Conservation (phyloP, 306 rosid genomes). For the Acacia melanoxylon region DNA sequence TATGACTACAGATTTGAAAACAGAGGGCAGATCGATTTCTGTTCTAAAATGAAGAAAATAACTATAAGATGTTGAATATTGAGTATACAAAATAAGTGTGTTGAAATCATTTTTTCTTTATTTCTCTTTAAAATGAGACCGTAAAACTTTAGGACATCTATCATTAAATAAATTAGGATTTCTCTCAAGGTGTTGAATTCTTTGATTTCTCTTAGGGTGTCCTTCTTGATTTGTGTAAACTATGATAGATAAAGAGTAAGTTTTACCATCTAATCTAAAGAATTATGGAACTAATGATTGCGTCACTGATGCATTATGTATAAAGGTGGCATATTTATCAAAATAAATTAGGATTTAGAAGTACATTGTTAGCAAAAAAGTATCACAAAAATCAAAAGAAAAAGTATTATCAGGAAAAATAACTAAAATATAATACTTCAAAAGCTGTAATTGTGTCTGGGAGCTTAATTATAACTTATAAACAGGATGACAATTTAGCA, state of each 20-base stretch:
- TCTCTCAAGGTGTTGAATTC: background rate
- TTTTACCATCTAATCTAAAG: background rate
- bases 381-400: slow-evolving; percentile 17
- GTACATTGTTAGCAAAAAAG: background rate
- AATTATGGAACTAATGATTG: background rate
- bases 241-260: background rate
- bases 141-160: slow-evolving; percentile 9
- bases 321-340: background rate
- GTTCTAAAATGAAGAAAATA: background rate
- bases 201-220: background rate
- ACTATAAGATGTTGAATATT: background rate
- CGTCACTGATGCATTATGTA: background rate
- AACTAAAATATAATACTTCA: background rate
- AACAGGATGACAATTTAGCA: slow-evolving; percentile 21
- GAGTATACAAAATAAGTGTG: background rate
- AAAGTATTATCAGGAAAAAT: background rate
- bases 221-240: background rate
- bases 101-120: background rate
- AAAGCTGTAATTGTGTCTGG: background rate
- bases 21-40: background rate
- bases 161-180: background rate
- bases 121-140: background rate
- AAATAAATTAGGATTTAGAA: background rate
- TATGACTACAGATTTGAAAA: background rate
- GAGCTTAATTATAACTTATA: slow-evolving; percentile 11